A percentile compares a stretch with the other conserved stretches of the same genome.
These are phyloP conservation scores for Durio zibethinus DNA, from an alignment of 345 rosid genomes.

Conservation along the genomic window DNA sequence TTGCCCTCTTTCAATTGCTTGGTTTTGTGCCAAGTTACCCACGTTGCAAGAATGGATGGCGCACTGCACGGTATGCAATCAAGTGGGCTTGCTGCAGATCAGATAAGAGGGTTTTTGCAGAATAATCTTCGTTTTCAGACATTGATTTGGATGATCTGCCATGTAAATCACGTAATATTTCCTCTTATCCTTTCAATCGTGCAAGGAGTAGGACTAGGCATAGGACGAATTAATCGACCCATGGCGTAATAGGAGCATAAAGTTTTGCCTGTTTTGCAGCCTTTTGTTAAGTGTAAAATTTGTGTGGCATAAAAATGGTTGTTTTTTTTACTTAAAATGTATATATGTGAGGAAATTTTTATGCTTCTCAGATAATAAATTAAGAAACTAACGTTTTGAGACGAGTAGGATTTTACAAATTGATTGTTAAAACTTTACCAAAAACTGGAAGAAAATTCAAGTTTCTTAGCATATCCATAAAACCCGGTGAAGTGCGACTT, in stretches of 20 bases:
- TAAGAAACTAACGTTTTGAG: background rate
- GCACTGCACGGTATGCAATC: conserved; percentile 28
- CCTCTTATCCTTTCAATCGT: background rate
- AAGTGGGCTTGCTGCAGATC: conserved; percentile 34
- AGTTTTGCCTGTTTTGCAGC: background rate
- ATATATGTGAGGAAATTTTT: background rate
- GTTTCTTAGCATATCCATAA: background rate
- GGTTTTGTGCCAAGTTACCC: conserved; percentile 55
- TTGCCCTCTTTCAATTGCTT: conserved; percentile 59
- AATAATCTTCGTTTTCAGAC: conserved; percentile 77
- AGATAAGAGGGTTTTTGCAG: conserved; percentile 30
- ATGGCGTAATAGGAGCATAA: background rate
- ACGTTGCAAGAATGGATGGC: conserved; percentile 56
- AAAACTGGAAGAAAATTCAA: background rate
- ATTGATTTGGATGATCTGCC: conserved; percentile 40
- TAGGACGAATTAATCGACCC: background rate
- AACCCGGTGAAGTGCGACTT: background rate
- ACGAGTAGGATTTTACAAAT: background rate
- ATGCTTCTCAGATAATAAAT: no score
- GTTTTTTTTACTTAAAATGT: background rate
- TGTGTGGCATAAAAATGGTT: background rate
- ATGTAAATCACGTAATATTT: background rate
- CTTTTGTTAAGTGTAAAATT: background rate
- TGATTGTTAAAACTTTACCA: background rate
- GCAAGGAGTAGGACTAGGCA: background rate